These are phyloP conservation scores for Dactylella cylindrospora DNA, from an alignment of 2,329 filamentous ascomycete species.

Conservation along the genomic window DNA sequence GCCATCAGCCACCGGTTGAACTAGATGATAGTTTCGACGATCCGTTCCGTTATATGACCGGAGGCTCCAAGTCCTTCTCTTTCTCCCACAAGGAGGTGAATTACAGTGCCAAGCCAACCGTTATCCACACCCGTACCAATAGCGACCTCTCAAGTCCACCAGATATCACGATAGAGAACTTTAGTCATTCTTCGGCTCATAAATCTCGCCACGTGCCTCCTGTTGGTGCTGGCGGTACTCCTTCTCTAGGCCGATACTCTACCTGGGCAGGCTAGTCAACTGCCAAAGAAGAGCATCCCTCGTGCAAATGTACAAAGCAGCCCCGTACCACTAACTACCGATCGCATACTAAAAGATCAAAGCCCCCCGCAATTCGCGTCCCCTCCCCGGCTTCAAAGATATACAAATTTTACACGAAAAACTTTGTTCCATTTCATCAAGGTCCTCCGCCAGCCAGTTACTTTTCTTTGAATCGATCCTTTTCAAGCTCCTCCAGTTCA, in stretches of 20 bases:
- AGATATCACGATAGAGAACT: constrained; percentile 25
- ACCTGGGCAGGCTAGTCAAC: constrained; percentile 32
- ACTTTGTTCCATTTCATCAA: too few species aligned
- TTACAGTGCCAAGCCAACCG: constrained; percentile 19
- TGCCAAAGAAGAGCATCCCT: too few species aligned
- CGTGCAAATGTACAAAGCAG: too few species aligned
- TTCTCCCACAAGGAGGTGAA: constrained; percentile 38
- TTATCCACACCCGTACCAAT: constrained; percentile 19
- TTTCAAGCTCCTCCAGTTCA: too few species aligned
- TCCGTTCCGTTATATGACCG: constrained; percentile 26
- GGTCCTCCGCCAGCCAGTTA: too few species aligned
- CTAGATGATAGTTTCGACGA: constrained; percentile 22
- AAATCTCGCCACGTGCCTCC: constrained; percentile 31
- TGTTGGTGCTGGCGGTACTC: constrained; percentile 19
- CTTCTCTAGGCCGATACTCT: constrained; percentile 9
- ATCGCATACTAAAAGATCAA: too few species aligned
- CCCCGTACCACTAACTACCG: too few species aligned
- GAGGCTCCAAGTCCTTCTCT: constrained; percentile 16
- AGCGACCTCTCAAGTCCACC: constrained; percentile 28
- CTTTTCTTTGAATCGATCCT: too few species aligned
- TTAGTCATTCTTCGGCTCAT: constrained; percentile 15
- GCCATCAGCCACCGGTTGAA: constrained; percentile 25
- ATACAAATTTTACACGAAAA: too few species aligned
- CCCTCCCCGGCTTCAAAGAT: too few species aligned
- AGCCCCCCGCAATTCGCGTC: too few species aligned